phyloP scores from a whole-genome alignment of 306 rosid species.

The Urtica urens region DNA sequence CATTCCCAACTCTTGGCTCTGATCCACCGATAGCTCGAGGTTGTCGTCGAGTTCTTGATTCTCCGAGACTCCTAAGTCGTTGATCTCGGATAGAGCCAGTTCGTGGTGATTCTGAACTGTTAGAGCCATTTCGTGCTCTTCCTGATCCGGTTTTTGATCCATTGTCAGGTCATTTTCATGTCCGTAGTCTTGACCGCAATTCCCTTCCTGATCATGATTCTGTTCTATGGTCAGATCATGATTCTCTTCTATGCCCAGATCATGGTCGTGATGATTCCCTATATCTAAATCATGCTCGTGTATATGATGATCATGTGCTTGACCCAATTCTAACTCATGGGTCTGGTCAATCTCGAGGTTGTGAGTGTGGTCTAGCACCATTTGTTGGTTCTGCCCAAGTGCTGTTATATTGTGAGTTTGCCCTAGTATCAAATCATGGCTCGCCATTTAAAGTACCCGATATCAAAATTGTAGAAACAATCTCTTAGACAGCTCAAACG shows the following conservation, averaged over 20 bases:
- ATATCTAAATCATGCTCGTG: constrained; percentile 49
- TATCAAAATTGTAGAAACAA: constrained; percentile 2
- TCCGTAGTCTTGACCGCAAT: constrained; percentile 40
- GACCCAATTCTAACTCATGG: constrained; percentile 50
- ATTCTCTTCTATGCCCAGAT: constrained; percentile 45
- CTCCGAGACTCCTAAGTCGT: constrained; percentile 49
- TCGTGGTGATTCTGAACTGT: constrained; percentile 36
- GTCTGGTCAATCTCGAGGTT: constrained; percentile 44
- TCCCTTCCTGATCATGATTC: constrained; percentile 45
- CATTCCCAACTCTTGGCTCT: constrained; percentile 49
- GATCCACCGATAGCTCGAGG: constrained; percentile 37
- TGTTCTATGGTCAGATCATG: constrained; percentile 49
- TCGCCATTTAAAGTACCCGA: constrained; percentile 39
- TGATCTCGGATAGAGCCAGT: constrained; percentile 34
- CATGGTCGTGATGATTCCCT: constrained; percentile 26
- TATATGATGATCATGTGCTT: constrained; percentile 40
- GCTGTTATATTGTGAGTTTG: constrained; percentile 53
- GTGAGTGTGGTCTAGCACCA: constrained; percentile 49
- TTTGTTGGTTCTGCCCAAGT: constrained; percentile 57
- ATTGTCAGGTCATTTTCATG: constrained; percentile 42
- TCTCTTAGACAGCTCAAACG: constrained; percentile 12
- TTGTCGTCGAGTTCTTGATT: constrained; percentile 53
- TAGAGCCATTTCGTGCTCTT: constrained; percentile 43
- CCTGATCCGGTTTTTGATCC: constrained; percentile 66
- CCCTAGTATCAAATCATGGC: constrained; percentile 65